Evolutionary conservation across 306 rosid species (phyloP).

Genomic region (Fragaria ananassa): DNA sequence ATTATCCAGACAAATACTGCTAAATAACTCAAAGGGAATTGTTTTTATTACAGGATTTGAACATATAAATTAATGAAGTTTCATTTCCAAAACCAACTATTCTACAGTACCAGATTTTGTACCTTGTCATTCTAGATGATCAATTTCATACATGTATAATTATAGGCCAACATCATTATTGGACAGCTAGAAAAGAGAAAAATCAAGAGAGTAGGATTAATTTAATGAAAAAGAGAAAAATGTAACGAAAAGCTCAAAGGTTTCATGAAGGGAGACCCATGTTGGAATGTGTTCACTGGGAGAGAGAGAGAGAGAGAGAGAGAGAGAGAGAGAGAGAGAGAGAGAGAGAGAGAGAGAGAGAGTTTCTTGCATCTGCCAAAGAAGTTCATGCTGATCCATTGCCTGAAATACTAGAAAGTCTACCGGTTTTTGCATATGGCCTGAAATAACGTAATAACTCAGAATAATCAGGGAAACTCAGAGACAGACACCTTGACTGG

Average conservation of each 20-base stretch:
- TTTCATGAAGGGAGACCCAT: not conserved
- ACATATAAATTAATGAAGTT: not conserved
- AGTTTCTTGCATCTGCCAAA: conserved; percentile 84
- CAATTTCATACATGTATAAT: too few relatives aligned
- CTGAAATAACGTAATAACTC: conserved; percentile 38
- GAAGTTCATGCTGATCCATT: conserved; percentile 80
- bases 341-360: not conserved
- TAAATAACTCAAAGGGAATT: not conserved
- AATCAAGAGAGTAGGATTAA: not conserved
- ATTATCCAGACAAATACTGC: not conserved
- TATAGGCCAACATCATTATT: not conserved
- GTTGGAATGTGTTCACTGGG: too few relatives aligned
- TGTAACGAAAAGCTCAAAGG: not conserved
- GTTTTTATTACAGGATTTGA: not conserved
- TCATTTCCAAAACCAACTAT: not conserved
- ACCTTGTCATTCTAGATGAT: too few relatives aligned
- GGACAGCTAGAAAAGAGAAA: not conserved
- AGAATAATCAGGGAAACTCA: conserved; percentile 16
- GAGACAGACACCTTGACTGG: not conserved
- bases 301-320: not conserved
- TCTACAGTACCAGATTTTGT: not conserved
- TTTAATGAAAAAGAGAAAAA: too few relatives aligned
- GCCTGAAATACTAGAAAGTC: conserved; percentile 93
- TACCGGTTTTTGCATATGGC: conserved; percentile 90
- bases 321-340: not conserved